These are phyloP conservation scores for Chlamydomonas reinhardtii DNA, from an alignment of 163 green algal genomes.

Conservation along the genomic window DNA sequence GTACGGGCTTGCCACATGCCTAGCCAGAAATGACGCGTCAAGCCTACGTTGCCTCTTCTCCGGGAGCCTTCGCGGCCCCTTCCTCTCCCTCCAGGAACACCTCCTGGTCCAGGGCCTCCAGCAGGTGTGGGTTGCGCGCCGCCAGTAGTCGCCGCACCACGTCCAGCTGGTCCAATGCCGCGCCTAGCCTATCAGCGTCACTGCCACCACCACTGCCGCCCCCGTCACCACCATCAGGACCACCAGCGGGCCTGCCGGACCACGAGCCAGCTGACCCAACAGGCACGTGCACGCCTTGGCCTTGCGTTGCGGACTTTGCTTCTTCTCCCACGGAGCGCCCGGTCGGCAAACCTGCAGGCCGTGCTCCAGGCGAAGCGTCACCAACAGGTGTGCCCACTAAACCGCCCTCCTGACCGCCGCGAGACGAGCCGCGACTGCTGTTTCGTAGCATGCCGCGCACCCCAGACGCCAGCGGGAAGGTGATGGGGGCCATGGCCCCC, in stretches of 20 bases:
- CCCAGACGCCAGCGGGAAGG: conserved; percentile 50
- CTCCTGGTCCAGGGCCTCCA: conserved; percentile 33
- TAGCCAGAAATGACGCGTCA: too few relatives aligned
- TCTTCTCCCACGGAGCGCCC: too few relatives aligned
- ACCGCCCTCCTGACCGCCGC: background rate
- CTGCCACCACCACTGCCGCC: background rate
- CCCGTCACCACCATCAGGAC: too few relatives aligned
- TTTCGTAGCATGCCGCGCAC: conserved; percentile 44
- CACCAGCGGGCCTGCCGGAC: too few relatives aligned
- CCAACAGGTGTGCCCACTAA: background rate
- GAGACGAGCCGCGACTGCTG: background rate
- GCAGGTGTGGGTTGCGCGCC: conserved; percentile 29
- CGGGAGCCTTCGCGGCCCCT: background rate
- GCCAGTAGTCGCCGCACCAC: conserved; percentile 46
- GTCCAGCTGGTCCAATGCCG: conserved; percentile 16
- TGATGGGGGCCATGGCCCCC: conserved; percentile 46
- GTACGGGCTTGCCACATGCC: too few relatives aligned
- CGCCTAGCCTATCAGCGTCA: background rate
- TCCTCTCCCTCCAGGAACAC: conserved; percentile 23
- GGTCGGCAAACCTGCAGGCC: background rate
- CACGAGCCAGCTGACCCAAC: too few relatives aligned
- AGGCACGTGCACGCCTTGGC: too few relatives aligned
- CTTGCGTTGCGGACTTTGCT: background rate
- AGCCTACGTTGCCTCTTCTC: background rate
- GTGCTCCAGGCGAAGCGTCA: background rate